These are phyloP conservation scores for Ceratobasidium sp. DNA, from an alignment of 1,284 basidiomycete genomes.

Conservation along the genomic window DNA sequence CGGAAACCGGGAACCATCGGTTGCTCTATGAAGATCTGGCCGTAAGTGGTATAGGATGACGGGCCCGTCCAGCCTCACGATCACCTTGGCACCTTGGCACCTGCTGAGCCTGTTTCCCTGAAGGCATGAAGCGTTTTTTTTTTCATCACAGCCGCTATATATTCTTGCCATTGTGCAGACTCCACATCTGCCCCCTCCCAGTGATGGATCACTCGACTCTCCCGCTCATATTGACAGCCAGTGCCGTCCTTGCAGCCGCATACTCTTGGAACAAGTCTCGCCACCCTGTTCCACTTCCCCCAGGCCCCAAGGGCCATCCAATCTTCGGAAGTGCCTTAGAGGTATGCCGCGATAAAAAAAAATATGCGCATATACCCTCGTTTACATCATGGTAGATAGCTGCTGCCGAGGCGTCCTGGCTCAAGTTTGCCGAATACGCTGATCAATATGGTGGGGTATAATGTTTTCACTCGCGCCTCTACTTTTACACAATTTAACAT, in stretches of 20 bases:
- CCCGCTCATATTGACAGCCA: background rate
- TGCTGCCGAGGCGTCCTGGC: background rate
- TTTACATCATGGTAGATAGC: background rate
- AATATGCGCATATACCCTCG: background rate
- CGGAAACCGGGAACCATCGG: no score
- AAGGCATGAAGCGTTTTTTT: no score
- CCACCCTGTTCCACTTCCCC: background rate
- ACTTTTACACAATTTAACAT: background rate
- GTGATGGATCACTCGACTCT: background rate
- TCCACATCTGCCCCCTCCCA: background rate
- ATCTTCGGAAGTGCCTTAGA: conserved; percentile 5
- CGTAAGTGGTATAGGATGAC: no score
- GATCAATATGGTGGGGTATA: conserved; percentile 9
- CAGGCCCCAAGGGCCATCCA: background rate
- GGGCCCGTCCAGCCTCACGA: no score
- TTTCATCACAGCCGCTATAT: background rate
- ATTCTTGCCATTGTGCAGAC: background rate
- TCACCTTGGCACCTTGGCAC: no score
- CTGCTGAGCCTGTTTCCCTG: no score
- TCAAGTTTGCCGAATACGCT: conserved; percentile 14
- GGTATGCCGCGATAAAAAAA: background rate
- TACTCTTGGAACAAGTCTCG: conserved; percentile 6
- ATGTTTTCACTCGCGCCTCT: background rate
- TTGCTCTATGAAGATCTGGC: no score
- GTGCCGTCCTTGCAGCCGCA: background rate